These are phyloP conservation scores for Xylaria curta DNA, from an alignment of 495 filamentous ascomycete species.

Conservation along the genomic window DNA sequence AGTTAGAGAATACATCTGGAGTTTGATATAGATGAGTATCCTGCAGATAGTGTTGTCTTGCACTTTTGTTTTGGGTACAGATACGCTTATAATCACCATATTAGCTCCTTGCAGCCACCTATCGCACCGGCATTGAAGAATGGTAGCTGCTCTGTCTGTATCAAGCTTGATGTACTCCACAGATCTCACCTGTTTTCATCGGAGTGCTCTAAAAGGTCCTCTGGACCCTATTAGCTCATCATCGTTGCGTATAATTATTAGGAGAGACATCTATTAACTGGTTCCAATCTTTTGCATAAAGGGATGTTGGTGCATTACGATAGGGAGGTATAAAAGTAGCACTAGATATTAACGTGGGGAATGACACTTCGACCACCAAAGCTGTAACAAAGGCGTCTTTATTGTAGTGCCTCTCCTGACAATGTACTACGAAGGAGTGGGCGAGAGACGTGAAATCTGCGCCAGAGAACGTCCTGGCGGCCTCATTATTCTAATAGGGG, in stretches of 20 bases:
- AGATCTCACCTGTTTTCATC: too few relatives aligned
- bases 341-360: not conserved
- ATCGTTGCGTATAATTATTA: not conserved
- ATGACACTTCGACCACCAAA: not conserved
- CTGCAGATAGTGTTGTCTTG: too few relatives aligned
- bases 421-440: not conserved
- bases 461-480: not conserved
- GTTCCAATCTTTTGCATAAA: not conserved
- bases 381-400: not conserved
- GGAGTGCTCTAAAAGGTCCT: too few relatives aligned
- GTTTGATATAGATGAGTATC: not conserved
- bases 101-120: too few relatives aligned
- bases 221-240: not conserved
- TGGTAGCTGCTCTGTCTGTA: too few relatives aligned
- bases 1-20: not conserved
- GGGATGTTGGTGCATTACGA: not conserved
- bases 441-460: not conserved
- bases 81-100: too few relatives aligned
- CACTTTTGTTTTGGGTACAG: too few relatives aligned
- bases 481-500: not conserved
- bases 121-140: too few relatives aligned
- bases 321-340: not conserved
- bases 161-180: too few relatives aligned
- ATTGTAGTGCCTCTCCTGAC: not conserved
- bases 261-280: not conserved